These are phyloP conservation scores for Vanderwaltozyma polyspora DNA, from an alignment of 805 yeast species.

Conservation along the genomic window DNA sequence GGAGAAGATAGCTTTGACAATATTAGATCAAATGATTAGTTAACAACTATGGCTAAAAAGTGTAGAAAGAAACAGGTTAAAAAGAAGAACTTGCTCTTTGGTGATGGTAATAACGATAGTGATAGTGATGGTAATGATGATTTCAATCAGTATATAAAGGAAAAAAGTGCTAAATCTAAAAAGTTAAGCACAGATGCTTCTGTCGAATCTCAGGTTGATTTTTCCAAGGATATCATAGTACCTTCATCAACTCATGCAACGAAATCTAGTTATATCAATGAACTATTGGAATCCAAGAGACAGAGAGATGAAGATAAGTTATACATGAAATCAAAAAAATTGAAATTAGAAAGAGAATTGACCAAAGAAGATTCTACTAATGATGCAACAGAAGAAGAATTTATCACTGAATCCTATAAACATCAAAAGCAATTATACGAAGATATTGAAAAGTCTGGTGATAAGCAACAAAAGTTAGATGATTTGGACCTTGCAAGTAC, in stretches of 20 bases:
- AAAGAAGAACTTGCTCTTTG: background rate
- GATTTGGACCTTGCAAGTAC: background rate
- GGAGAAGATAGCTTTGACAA: background rate
- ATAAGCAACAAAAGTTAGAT: background rate
- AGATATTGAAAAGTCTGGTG: background rate
- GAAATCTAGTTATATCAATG: background rate
- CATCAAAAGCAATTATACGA: constrained; percentile 1
- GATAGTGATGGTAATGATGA: background rate
- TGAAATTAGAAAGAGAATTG: background rate
- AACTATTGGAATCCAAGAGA: background rate
- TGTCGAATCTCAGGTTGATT: background rate
- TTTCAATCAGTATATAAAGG: background rate
- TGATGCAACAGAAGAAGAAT: background rate
- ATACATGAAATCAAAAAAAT: constrained; percentile 1
- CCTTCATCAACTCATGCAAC: no score
- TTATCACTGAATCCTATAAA: constrained; percentile 1
- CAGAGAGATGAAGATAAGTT: constrained; percentile 1
- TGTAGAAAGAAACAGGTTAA: no score
- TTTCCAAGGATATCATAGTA: no score
- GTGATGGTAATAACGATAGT: background rate
- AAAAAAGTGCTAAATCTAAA: background rate
- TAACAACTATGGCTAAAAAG: constrained; percentile 1
- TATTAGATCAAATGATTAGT: background rate
- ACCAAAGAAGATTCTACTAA: background rate
- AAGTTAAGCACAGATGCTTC: background rate